These are phyloP conservation scores for Ochetophila trinervis DNA, from an alignment of 306 rosid species.

Conservation along the genomic window DNA sequence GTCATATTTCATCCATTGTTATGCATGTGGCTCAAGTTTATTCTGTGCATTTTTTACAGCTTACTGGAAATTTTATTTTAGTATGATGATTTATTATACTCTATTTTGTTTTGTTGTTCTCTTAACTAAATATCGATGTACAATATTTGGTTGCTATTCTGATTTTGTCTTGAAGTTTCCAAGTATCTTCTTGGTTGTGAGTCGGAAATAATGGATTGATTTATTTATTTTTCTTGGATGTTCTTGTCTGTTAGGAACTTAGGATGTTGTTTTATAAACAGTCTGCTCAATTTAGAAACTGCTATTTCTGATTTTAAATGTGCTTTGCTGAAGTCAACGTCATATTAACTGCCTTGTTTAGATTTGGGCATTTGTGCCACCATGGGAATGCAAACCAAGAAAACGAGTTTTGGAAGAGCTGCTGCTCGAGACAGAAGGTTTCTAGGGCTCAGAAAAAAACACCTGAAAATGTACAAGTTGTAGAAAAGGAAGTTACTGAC, in stretches of 20 bases:
- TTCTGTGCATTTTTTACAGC: no score
- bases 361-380: slow-evolving; percentile 12
- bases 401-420: slow-evolving; percentile 49
- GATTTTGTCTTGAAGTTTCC: background rate
- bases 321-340: slow-evolving; percentile 21
- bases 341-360: slow-evolving; percentile 12
- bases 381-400: slow-evolving; percentile 72
- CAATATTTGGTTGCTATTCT: background rate
- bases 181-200: background rate
- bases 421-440: slow-evolving; percentile 52
- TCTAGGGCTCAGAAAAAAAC: slow-evolving; percentile 65
- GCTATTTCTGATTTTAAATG: slow-evolving; percentile 20
- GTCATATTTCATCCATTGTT: no score
- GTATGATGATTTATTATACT: no score
- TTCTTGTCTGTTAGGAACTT: background rate
- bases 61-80: no score
- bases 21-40: no score
- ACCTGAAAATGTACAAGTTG: slow-evolving; percentile 46
- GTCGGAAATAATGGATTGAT: background rate
- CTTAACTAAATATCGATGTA: background rate
- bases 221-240: background rate
- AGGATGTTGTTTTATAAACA: background rate
- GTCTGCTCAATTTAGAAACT: slow-evolving; percentile 8
- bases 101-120: background rate
- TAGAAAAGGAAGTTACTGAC: slow-evolving; percentile 55